Conservation (phyloP, 495 filamentous ascomycete species). For the Penicillium psychrofluorescens region DNA sequence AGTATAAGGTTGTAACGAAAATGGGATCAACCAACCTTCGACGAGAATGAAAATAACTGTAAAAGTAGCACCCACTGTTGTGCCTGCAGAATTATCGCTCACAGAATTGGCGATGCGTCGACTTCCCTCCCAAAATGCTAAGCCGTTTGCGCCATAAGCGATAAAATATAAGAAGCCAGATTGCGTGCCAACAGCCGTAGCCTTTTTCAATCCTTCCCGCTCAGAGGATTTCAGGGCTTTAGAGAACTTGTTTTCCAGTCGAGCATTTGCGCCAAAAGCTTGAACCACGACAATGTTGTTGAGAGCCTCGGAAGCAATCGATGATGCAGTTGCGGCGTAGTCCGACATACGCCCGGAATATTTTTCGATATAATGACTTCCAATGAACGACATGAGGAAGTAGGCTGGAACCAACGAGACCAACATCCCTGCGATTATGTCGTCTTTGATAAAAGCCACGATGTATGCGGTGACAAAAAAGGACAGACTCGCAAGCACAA, state of each 20-base stretch:
- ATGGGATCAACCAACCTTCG: slow-evolving; percentile 38
- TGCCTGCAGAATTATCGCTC: slow-evolving; percentile 15
- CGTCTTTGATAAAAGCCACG: slow-evolving; percentile 56
- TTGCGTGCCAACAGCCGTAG: slow-evolving; percentile 49
- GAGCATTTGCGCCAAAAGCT: slow-evolving; percentile 37
- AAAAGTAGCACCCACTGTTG: slow-evolving; percentile 52
- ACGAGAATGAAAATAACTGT: slow-evolving; percentile 61
- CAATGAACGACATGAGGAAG: slow-evolving; percentile 56
- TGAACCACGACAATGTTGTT: slow-evolving; percentile 43
- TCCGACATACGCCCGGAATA: slow-evolving; percentile 47
- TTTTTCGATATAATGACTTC: slow-evolving; percentile 53
- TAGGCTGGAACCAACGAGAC: slow-evolving; percentile 59
- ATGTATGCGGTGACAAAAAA: slow-evolving; percentile 60
- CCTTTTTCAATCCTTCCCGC: slow-evolving; percentile 46
- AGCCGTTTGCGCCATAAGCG: slow-evolving; percentile 54
- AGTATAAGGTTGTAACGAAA: background rate
- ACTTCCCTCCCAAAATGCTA: slow-evolving; percentile 63
- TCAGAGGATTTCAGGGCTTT: slow-evolving; percentile 37
- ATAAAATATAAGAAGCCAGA: slow-evolving; percentile 63
- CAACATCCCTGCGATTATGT: slow-evolving; percentile 29
- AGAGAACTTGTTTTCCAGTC: slow-evolving; percentile 48
- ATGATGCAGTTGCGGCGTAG: slow-evolving; percentile 39
- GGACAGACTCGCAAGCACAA: slow-evolving; percentile 47
- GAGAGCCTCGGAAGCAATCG: slow-evolving; percentile 42
- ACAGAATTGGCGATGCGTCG: slow-evolving; percentile 43